Base-by-base conservation (phyloP, 139 green algal species). In the Asterochloris erici region DNA sequence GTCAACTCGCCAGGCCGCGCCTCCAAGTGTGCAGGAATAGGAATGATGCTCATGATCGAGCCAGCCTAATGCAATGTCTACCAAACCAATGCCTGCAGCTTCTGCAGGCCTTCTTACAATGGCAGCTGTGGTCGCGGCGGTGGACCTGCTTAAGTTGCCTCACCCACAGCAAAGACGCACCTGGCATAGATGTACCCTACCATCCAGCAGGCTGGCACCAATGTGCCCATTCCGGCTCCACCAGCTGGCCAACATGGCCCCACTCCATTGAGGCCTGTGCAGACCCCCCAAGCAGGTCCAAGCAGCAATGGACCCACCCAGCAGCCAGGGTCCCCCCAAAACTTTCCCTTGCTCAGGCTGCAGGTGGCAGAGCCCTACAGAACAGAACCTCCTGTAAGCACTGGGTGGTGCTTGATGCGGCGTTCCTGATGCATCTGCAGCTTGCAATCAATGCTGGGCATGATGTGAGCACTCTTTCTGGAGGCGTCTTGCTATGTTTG, bases 131-230 rank as follows among this genome's bases (percentile, higher is more conserved):
- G n/a, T n/a, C n/a, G n/a, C n/a, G n/a, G n/a, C n/a, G n/a, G n/a
- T n/a, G n/a, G n/a, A n/a, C n/a, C n/a, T n/a, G n/a, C n/a, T n/a
- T n/a, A n/a, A n/a, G n/a, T n/a, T n/a, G n/a, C n/a, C n/a, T n/a
- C n/a, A n/a, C n/a, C n/a, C n/a, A n/a, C n/a, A n/a, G n/a, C n/a
- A n/a, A n/a, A n/a, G n/a, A n/a, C n/a, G n/a, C n/a, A n/a, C n/a
- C n/a, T n/a, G n/a, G 38, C 38, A 54, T 6, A 10, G 38, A 80
- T 80, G 76, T 80, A 80, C 26, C 76, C 76, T 11, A 80, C 76
- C 9, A 69, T 80, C 24, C 76, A 80, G 12, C 68, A n/a, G 16
- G 54, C 29, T 23, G 68, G 76, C 21, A 70, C 13, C 47, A n/a
- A 14, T 17, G 54, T 17, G 0, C 10, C 11, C 13, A 9, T n/a